Evolutionary conservation across 306 rosid species (phyloP), one percentile per base, ranked within the genome.

Genomic region (Morella rubra): DNA sequence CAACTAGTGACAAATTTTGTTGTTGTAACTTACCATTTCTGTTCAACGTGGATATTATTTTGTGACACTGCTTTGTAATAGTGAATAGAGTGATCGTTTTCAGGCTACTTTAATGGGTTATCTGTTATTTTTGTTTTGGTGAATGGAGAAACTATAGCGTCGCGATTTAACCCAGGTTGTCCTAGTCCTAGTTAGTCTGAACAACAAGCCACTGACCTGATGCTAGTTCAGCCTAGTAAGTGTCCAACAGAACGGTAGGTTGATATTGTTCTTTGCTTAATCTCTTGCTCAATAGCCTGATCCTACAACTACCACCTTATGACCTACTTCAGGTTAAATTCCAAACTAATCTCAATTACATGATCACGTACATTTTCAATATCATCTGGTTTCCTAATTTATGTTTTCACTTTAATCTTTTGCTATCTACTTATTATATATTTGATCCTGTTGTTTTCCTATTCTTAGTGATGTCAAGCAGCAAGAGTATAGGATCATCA

Each of bases 241-340:
- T 47, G 47, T 19, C 47, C 53, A 56, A 46, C 69, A 37, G 37
- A 19, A 40, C 32, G 4, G 50, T 62, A 46, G 18, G n/a, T 66
- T 32, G 73, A 47, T 10, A 91, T 91, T 93, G 97, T 93, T 80
- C 84, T 81, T 73, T 89, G 97, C 82, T 83, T 73, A 87, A 79
- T 84, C 82, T 82, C 79, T 66, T 54, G 69, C 62, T 61, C 55
- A 50, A 71, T 40, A 56, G 62, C 77, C 49, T 32, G 53, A 37
- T 6, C 73, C 88, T 3, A 32, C 72, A 59, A 22, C 73, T 79
- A 32, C 69, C 70, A 27, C 73, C 79, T 80, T 52, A 47, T 42
- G 3, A 42, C 66, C 87, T 27, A 76, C 73, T 70, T 79, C 87
- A 78, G 96, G 96, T 87, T 76, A n/a, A 10, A 9, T 60, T 77